phyloP scores from a whole-genome alignment of 2,329 filamentous ascomycete genomes.

The Fusarium siculi region DNA sequence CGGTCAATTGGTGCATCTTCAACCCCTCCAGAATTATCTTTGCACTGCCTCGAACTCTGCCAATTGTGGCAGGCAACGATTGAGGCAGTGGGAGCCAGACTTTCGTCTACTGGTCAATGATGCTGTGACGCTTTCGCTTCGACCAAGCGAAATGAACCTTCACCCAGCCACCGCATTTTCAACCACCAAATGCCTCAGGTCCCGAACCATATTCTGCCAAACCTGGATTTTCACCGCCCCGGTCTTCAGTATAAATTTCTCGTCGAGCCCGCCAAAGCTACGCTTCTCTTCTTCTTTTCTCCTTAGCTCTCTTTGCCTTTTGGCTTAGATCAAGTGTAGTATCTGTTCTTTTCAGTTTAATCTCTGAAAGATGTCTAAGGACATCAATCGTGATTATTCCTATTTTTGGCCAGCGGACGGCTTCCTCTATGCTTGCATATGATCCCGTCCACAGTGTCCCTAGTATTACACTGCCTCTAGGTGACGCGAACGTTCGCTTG shows the following conservation, averaged over 20 bases:
- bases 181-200: neutral
- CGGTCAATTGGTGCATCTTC: neutral
- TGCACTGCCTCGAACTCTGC: neutral
- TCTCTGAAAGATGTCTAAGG: slow-evolving; percentile 31
- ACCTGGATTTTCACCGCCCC: neutral
- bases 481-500: slow-evolving; percentile 27
- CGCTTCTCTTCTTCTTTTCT: slow-evolving; percentile 17
- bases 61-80: neutral
- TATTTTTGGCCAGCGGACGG: slow-evolving; percentile 19
- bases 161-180: slow-evolving; percentile 18
- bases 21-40: neutral
- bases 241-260: neutral
- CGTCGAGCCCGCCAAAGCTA: neutral
- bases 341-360: slow-evolving; percentile 35
- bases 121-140: slow-evolving; percentile 1
- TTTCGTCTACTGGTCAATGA: neutral
- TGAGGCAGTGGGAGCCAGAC: neutral
- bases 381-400: slow-evolving; percentile 29
- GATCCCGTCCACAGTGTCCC: slow-evolving; percentile 23
- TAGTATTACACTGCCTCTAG: slow-evolving; percentile 34
- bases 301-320: slow-evolving; percentile 32
- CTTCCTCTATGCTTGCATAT: slow-evolving; percentile 29
- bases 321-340: slow-evolving; percentile 34
- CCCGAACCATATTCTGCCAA: slow-evolving; percentile 6
- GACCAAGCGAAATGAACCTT: slow-evolving; percentile 8